phyloP scores from a whole-genome alignment of 164 flowering plant genomes.

The Malania oleifera region DNA sequence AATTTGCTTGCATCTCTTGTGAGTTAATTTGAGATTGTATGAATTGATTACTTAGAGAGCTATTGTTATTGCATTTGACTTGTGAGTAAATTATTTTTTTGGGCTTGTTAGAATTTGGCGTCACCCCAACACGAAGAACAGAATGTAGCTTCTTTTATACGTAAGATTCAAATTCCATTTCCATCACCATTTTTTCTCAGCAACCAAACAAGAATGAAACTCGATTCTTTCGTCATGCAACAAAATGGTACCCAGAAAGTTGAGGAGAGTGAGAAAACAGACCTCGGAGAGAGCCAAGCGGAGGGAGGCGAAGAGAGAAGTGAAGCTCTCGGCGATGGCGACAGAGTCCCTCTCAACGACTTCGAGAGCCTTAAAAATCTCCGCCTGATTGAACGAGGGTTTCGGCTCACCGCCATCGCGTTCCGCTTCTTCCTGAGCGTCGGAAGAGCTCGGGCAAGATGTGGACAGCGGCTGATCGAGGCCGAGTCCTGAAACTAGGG shows the following conservation, averaged over 20 bases:
- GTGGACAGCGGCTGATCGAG: conserved; percentile 9
- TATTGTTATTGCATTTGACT: too few species aligned
- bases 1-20: too few species aligned
- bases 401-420: conserved; percentile 16
- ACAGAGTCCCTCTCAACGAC: conserved; percentile 80
- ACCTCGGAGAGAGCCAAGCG: conserved; percentile 85
- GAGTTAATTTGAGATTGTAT: too few species aligned
- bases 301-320: conserved; percentile 84
- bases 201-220: conserved; percentile 4
- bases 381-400: conserved; percentile 25
- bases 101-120: too few species aligned
- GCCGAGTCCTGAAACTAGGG: conserved; percentile 4
- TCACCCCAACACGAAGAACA: too few species aligned
- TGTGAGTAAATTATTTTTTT: too few species aligned
- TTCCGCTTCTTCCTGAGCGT: neutral
- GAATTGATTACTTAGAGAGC: too few species aligned
- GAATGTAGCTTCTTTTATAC: too few species aligned
- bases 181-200: neutral
- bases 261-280: neutral
- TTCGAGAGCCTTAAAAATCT: conserved; percentile 60
- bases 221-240: neutral
- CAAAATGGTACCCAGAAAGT: neutral
- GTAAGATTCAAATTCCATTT: too few species aligned
- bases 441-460: neutral
- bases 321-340: conserved; percentile 86